These are phyloP conservation scores for Aspergillus latus DNA, from an alignment of 2,329 filamentous ascomycete genomes.

Conservation along the genomic window DNA sequence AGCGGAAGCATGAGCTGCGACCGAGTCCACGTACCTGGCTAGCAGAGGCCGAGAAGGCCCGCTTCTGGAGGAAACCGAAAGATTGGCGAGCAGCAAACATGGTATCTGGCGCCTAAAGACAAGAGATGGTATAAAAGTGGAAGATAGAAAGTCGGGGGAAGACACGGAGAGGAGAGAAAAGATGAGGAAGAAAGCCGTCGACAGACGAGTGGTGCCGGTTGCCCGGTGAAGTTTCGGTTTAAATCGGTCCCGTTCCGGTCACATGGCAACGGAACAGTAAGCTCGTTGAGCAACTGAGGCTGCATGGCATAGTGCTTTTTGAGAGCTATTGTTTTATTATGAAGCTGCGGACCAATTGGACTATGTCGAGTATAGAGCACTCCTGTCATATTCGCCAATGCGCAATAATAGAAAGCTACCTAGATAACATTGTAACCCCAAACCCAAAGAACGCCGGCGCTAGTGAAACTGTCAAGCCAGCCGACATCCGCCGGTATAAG, in stretches of 20 bases:
- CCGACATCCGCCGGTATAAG: slow-evolving; percentile 10
- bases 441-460: slow-evolving; percentile 32
- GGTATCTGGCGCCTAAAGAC: slow-evolving; percentile 36
- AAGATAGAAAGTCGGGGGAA: slow-evolving; percentile 11
- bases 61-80: slow-evolving; percentile 63
- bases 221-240: neutral
- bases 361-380: neutral
- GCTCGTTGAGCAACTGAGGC: neutral
- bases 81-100: slow-evolving; percentile 72
- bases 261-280: neutral
- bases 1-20: slow-evolving; percentile 10
- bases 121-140: slow-evolving; percentile 16
- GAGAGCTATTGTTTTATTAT: neutral
- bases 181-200: slow-evolving; percentile 21
- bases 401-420: neutral
- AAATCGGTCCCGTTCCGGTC: neutral
- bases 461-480: slow-evolving; percentile 26
- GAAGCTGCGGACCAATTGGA: slow-evolving; percentile 1
- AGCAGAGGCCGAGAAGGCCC: slow-evolving; percentile 78
- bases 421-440: slow-evolving; percentile 3
- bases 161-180: slow-evolving; percentile 13
- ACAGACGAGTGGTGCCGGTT: slow-evolving; percentile 21
- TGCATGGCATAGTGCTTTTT: neutral
- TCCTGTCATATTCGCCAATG: slow-evolving; percentile 7
- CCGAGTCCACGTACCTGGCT: slow-evolving; percentile 61